phyloP scores from a whole-genome alignment of 2,329 filamentous ascomycete genomes.

The Helotiales sp. region DNA sequence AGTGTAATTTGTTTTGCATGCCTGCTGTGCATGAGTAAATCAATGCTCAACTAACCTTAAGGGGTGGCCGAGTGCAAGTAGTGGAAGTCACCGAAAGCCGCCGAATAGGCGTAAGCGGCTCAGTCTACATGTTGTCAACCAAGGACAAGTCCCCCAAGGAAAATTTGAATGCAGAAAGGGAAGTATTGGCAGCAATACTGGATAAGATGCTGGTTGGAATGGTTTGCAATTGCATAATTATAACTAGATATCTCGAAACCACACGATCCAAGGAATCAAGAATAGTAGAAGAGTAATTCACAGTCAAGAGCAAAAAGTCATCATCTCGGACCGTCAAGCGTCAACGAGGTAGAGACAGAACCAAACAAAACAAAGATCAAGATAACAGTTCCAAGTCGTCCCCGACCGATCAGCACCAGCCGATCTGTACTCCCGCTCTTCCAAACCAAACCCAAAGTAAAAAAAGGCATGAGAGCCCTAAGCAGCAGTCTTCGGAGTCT shows the following conservation, averaged over 20 bases:
- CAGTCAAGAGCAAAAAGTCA: neutral
- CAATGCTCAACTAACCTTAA: too few species aligned
- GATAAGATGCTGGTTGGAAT: neutral
- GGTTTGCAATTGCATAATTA: neutral
- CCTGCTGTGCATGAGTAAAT: too few species aligned
- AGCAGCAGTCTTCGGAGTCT: slow-evolving; percentile 14
- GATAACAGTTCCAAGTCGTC: slow-evolving; percentile 10
- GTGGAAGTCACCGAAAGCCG: neutral
- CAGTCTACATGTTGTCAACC: neutral
- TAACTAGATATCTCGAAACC: neutral
- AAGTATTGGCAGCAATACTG: neutral
- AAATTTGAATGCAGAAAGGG: too few species aligned
- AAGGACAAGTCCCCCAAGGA: too few species aligned
- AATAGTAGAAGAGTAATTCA: neutral
- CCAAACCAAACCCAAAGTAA: slow-evolving; percentile 9
- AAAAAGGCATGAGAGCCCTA: slow-evolving; percentile 8
- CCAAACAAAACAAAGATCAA: neutral
- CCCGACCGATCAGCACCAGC: slow-evolving; percentile 21
- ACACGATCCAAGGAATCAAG: neutral
- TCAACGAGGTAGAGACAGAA: neutral
- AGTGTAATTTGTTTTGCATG: too few species aligned
- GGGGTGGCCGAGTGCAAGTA: too few species aligned
- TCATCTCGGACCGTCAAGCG: neutral
- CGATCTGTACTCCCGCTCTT: slow-evolving; percentile 23
- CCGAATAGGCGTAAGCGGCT: neutral